These are phyloP conservation scores for Penicillium odoratum DNA, from an alignment of 495 filamentous ascomycete genomes.

Conservation along the genomic window DNA sequence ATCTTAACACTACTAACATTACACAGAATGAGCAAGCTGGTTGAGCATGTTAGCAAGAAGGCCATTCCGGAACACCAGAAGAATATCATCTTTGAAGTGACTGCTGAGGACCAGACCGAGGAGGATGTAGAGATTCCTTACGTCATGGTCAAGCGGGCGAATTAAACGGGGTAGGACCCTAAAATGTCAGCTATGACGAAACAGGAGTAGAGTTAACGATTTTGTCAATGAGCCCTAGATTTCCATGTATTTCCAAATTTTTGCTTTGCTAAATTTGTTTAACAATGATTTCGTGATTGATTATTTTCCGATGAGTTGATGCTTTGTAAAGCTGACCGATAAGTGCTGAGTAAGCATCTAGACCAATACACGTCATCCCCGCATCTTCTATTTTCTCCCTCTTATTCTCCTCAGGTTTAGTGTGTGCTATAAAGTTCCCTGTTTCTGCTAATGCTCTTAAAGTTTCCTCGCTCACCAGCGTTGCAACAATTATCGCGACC, in stretches of 20 bases:
- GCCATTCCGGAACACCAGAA: slow-evolving; percentile 85
- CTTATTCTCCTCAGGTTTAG: not conserved
- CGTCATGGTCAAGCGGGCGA: slow-evolving; percentile 78
- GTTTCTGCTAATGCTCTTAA: slow-evolving; percentile 31
- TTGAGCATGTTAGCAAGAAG: slow-evolving; percentile 89
- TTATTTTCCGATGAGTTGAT: slow-evolving; percentile 8
- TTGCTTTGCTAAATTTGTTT: not conserved
- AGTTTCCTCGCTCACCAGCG: slow-evolving; percentile 25
- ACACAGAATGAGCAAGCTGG: slow-evolving; percentile 76
- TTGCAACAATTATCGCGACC: slow-evolving; percentile 22
- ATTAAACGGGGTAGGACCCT: slow-evolving; percentile 26
- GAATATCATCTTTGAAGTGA: slow-evolving; percentile 96
- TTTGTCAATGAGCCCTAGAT: slow-evolving; percentile 21
- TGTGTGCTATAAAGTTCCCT: not conserved
- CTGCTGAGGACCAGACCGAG: slow-evolving; percentile 82
- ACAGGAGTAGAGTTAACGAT: slow-evolving; percentile 17
- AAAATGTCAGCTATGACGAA: slow-evolving; percentile 1
- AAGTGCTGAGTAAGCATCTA: slow-evolving; percentile 26
- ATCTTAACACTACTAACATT: slow-evolving; percentile 11
- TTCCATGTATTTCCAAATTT: slow-evolving; percentile 8
- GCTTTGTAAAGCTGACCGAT: slow-evolving; percentile 38
- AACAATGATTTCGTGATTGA: slow-evolving; percentile 1
- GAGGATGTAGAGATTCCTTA: slow-evolving; percentile 98
- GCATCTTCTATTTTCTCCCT: slow-evolving; percentile 3
- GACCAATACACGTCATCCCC: slow-evolving; percentile 24